Conservation (phyloP, 2,329 filamentous ascomycete genomes). For the Orbilia brochopaga region DNA sequence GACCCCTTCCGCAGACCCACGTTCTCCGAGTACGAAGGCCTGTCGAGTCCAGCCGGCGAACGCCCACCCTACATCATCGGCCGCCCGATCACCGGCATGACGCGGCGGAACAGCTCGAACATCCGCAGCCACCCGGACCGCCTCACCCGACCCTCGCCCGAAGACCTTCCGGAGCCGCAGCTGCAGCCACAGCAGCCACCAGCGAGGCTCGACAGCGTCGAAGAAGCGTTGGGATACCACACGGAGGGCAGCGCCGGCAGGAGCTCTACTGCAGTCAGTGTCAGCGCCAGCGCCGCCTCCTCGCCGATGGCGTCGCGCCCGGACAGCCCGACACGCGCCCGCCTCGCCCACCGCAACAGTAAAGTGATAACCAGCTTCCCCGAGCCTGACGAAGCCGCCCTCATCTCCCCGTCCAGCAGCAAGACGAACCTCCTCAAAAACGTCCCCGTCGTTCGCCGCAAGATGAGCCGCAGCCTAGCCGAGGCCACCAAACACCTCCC, state of each 20-base stretch:
- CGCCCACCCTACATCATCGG: constrained; percentile 25
- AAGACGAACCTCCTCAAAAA: constrained; percentile 40
- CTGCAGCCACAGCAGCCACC: constrained; percentile 19
- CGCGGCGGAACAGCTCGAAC: constrained; percentile 23
- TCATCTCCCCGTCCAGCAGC: constrained; percentile 26
- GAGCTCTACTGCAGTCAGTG: constrained; percentile 35
- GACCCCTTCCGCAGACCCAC: constrained; percentile 38
- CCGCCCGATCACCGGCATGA: constrained; percentile 45
- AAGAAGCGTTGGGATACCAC: constrained; percentile 23
- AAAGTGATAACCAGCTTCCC: constrained; percentile 47
- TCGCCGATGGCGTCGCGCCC: constrained; percentile 43
- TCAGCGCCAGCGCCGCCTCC: constrained; percentile 30
- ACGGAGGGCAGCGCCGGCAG: constrained; percentile 12
- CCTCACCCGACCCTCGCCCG: constrained; percentile 8
- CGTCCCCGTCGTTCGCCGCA: constrained; percentile 32
- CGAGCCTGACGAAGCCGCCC: constrained; percentile 19
- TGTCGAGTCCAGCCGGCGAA: constrained; percentile 24
- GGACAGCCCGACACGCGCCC: constrained; percentile 32
- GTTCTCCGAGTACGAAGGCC: constrained; percentile 41
- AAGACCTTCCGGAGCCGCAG: too few species aligned
- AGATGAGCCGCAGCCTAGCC: constrained; percentile 38
- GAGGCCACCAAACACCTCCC: constrained; percentile 33
- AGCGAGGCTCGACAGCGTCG: constrained; percentile 31
- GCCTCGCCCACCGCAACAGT: constrained; percentile 29
- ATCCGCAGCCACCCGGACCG: constrained; percentile 45